phyloP scores from a whole-genome alignment of 148 eudicot genomes.

The Rhododendron griersonianum region DNA sequence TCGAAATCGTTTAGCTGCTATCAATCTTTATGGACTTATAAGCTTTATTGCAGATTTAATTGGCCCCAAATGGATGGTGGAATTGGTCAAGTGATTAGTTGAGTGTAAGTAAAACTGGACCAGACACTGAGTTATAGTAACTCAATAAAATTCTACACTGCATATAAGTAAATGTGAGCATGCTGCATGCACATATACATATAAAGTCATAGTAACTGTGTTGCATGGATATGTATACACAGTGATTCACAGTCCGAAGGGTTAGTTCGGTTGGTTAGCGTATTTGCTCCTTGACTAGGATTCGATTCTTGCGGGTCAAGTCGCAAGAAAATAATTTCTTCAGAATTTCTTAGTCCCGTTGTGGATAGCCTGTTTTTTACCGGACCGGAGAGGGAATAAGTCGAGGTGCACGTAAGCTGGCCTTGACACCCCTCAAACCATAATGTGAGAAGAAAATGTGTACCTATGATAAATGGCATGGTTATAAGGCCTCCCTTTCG shows the following conservation, averaged over 20 bases:
- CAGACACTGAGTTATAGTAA: background rate
- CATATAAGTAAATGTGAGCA: background rate
- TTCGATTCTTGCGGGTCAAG: too few species aligned
- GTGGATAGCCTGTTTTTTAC: too few species aligned
- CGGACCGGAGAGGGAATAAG: too few species aligned
- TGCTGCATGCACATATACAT: background rate
- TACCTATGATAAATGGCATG: conserved; percentile 94
- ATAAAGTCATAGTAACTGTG: background rate
- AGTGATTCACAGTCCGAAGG: background rate
- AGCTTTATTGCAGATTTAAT: background rate
- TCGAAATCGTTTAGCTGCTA: background rate
- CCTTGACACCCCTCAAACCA: too few species aligned
- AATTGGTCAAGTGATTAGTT: background rate
- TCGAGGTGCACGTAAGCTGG: too few species aligned
- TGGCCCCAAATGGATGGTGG: background rate
- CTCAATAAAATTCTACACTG: background rate
- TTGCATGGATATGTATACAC: background rate
- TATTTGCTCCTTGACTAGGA: too few species aligned
- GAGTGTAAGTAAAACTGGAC: background rate
- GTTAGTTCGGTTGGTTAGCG: too few species aligned
- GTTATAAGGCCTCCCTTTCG: conserved; percentile 72
- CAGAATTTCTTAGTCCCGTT: too few species aligned
- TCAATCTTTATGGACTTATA: background rate
- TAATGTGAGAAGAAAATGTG: background rate
- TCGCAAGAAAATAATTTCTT: too few species aligned